These are phyloP conservation scores for Stagonosporopsis rhizophila DNA, from an alignment of 2,329 filamentous ascomycete species.

Conservation along the genomic window DNA sequence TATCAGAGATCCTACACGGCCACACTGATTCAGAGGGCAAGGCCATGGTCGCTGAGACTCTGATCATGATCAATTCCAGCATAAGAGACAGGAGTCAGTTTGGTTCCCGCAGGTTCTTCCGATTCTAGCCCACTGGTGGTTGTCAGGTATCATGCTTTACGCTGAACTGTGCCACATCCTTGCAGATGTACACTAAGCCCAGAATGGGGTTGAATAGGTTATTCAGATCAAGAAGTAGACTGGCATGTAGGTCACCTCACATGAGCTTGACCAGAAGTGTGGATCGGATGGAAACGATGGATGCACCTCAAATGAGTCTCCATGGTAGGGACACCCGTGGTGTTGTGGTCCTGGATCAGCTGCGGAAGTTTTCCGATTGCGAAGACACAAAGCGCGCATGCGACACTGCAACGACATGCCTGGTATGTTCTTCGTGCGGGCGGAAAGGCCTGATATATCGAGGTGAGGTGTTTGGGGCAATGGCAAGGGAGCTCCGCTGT, in stretches of 20 bases:
- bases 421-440: not conserved
- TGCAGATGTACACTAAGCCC: slow-evolving; percentile 2
- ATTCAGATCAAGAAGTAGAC: slow-evolving; percentile 7
- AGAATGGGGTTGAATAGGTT: slow-evolving; percentile 8
- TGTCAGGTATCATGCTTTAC: not conserved
- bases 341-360: not conserved
- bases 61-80: too few relatives aligned
- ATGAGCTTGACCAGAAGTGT: not conserved
- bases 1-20: too few relatives aligned
- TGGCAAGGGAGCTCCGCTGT: not conserved
- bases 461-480: not conserved
- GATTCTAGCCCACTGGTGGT: not conserved
- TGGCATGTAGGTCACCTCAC: not conserved
- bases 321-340: not conserved
- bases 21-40: not conserved
- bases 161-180: slow-evolving; percentile 5
- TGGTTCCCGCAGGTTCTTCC: not conserved
- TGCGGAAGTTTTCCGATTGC: slow-evolving; percentile 2
- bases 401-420: not conserved
- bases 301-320: slow-evolving; percentile 10
- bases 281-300: not conserved
- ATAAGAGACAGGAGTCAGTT: too few relatives aligned
- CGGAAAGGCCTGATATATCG: not conserved
- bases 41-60: too few relatives aligned
- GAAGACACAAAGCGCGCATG: not conserved